These are phyloP conservation scores for Prunus kanzakura DNA, from an alignment of 306 rosid species.

Conservation along the genomic window DNA sequence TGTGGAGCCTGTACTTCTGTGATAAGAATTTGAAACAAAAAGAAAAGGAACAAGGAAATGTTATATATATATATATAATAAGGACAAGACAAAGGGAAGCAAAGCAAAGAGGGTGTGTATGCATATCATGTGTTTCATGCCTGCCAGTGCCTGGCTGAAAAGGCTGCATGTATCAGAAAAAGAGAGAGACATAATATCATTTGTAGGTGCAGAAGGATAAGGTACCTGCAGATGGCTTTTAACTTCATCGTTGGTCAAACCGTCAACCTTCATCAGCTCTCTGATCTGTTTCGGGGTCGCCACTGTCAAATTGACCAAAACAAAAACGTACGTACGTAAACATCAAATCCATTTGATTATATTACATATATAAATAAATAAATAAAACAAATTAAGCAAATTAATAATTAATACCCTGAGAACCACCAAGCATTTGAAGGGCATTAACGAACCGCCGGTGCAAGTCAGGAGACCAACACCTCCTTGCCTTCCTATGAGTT, in stretches of 20 bases:
- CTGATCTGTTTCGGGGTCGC: constrained; percentile 99
- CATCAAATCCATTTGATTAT: neutral
- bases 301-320: constrained; percentile 41
- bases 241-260: constrained; percentile 99
- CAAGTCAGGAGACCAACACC: constrained; percentile 99
- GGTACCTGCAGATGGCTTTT: constrained; percentile 98
- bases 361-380: neutral
- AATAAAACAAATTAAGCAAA: neutral
- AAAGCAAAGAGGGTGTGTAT: neutral
- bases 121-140: neutral
- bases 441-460: constrained; percentile 95
- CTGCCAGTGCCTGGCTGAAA: constrained; percentile 3
- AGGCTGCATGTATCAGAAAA: constrained; percentile 7
- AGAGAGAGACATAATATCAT: constrained; percentile 7
- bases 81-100: too few species aligned
- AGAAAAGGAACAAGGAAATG: neutral
- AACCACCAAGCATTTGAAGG: constrained; percentile 97
- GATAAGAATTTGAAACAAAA: neutral
- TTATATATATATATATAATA: too few species aligned
- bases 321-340: neutral
- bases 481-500: constrained; percentile 88
- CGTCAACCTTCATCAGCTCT: constrained; percentile 98
- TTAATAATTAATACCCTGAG: constrained; percentile 56
- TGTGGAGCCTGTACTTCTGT: constrained; percentile 97
- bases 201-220: neutral